These are phyloP conservation scores for Mentha longifolia DNA, from an alignment of 257 asterid species.

Conservation along the genomic window DNA sequence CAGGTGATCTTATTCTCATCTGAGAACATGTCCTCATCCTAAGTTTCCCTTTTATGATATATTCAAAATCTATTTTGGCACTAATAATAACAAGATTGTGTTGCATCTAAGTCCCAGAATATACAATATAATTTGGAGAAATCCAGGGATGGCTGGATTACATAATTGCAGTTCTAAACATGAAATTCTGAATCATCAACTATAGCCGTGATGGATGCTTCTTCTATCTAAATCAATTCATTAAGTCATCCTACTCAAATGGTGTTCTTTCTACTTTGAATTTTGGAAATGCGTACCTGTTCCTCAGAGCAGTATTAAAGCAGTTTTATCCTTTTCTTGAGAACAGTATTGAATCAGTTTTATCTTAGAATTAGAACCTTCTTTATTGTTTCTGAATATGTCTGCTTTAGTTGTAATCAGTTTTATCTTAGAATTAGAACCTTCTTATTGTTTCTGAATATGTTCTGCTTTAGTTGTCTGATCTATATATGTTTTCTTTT, in stretches of 20 bases:
- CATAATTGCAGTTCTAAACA: constrained; percentile 7
- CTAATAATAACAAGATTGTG: background rate
- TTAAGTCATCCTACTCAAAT: background rate
- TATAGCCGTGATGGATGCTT: constrained; percentile 9
- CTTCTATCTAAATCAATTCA: background rate
- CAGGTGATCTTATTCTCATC: background rate
- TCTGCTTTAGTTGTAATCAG: too few relatives aligned
- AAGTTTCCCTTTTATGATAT: background rate
- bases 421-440: too few relatives aligned
- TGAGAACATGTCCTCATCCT: background rate
- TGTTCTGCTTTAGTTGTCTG: constrained; percentile 22
- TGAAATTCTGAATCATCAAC: background rate
- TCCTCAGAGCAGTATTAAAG: background rate
- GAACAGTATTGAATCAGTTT: background rate
- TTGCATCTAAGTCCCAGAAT: background rate
- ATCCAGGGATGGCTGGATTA: constrained; percentile 20
- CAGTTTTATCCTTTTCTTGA: constrained; percentile 9
- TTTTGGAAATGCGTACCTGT: background rate
- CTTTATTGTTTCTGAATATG: too few relatives aligned
- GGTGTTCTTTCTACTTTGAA: background rate
- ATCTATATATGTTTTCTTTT: constrained; percentile 26
- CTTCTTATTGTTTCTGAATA: constrained; percentile 16
- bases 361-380: background rate
- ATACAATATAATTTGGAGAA: constrained; percentile 7
- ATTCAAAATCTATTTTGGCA: constrained; percentile 12